These are phyloP conservation scores for Pleodorina starrii DNA, from an alignment of 139 green algal genomes.

Conservation along the genomic window DNA sequence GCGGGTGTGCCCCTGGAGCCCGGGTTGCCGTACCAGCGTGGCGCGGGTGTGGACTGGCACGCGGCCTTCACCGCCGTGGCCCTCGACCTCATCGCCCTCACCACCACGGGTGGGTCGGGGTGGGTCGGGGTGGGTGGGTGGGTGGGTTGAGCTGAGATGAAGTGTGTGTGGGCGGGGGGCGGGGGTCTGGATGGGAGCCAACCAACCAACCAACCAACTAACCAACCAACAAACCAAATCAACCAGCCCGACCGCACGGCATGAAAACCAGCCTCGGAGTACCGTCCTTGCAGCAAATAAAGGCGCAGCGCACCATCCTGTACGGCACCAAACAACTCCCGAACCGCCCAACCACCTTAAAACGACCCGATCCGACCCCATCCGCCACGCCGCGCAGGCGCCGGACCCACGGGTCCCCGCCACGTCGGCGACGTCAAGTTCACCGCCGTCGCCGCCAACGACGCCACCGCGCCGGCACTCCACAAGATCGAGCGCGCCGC, in stretches of 20 bases:
- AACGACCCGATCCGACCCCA: too few species aligned
- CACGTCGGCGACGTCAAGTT: constrained; percentile 18
- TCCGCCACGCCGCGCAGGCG: not conserved
- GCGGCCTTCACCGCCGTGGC: constrained; percentile 53
- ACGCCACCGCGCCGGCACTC: constrained; percentile 75
- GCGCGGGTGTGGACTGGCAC: constrained; percentile 19
- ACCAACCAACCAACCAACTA: too few species aligned
- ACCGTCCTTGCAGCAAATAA: too few species aligned
- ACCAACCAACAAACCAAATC: too few species aligned
- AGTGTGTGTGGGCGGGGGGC: too few species aligned
- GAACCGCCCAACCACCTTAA: too few species aligned
- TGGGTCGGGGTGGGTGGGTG: not conserved
- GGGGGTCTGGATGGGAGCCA: too few species aligned
- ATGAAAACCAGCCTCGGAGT: too few species aligned
- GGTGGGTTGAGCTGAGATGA: too few species aligned
- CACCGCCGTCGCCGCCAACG: constrained; percentile 57
- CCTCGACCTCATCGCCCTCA: constrained; percentile 67
- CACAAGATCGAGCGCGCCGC: constrained; percentile 80
- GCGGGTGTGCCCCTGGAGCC: not conserved
- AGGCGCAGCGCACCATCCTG: too few species aligned
- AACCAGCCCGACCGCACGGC: too few species aligned
- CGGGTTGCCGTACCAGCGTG: not conserved
- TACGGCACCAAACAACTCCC: too few species aligned
- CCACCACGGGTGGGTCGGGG: constrained; percentile 13
- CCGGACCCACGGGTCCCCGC: not conserved